Percentiles rank a stretch among this genome's conserved stretches.
These are phyloP conservation scores for Urtica urens DNA, from an alignment of 306 rosid genomes.

Conservation along the genomic window DNA sequence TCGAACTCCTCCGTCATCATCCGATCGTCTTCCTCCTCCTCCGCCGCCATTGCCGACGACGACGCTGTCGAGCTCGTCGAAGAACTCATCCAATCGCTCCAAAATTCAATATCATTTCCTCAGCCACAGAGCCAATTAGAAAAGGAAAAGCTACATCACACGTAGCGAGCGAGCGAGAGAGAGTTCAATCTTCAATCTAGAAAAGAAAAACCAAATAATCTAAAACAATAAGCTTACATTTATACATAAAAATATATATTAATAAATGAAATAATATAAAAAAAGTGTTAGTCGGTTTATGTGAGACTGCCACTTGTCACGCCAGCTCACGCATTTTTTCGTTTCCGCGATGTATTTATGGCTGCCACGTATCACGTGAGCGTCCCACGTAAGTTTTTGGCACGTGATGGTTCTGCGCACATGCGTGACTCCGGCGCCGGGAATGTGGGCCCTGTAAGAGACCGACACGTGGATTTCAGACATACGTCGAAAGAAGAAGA, in stretches of 20 bases:
- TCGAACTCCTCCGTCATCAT: conserved; percentile 61
- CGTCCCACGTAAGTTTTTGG: conserved; percentile 30
- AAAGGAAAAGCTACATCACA: no score
- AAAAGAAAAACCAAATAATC: not conserved
- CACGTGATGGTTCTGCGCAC: conserved; percentile 15
- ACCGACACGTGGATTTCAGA: conserved; percentile 14
- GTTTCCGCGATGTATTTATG: conserved; percentile 32
- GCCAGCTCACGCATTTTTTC: conserved; percentile 35
- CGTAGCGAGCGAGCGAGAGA: not conserved
- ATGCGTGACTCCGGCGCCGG: not conserved
- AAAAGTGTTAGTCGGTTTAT: conserved; percentile 11
- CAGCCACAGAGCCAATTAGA: conserved; percentile 17
- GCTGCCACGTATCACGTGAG: conserved; percentile 39
- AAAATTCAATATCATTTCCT: conserved; percentile 9
- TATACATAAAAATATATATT: not conserved
- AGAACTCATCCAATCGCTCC: conserved; percentile 19
- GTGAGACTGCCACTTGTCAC: conserved; percentile 47
- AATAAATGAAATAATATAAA: conserved; percentile 21
- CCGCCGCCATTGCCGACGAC: not conserved
- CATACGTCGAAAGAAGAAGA: no score
- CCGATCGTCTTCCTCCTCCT: conserved; percentile 30
- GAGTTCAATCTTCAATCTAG: not conserved
- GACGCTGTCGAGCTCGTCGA: conserved; percentile 8
- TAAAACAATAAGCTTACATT: not conserved
- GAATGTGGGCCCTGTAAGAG: not conserved